A percentile compares a stretch with the other conserved stretches of the same genome.
phyloP scores from a whole-genome alignment of 163 green algal genomes.

The Scenedesmus sp. region DNA sequence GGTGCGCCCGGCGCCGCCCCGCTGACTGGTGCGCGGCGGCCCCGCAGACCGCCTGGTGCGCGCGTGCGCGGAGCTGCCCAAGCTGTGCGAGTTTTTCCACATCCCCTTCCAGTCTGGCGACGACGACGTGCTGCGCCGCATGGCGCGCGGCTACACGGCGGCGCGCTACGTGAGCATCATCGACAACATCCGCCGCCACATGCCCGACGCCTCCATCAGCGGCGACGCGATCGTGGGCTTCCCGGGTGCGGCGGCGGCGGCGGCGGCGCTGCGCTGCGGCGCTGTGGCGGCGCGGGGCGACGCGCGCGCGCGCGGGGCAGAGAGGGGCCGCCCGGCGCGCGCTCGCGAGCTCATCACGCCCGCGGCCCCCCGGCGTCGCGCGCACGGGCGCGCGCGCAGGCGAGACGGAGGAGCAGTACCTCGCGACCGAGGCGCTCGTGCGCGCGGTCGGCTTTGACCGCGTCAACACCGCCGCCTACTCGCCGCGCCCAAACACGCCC shows the following conservation, averaged over 20 bases:
- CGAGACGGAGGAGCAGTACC: slow-evolving; percentile 97
- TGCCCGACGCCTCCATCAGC: slow-evolving; percentile 92
- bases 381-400: too few relatives aligned
- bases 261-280: too few relatives aligned
- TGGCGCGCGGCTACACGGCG: slow-evolving; percentile 88
- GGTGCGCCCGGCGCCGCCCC: neutral
- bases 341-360: too few relatives aligned
- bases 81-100: slow-evolving; percentile 98
- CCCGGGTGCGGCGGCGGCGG: slow-evolving; percentile 69
- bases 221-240: slow-evolving; percentile 96
- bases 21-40: neutral
- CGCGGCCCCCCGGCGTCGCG: too few relatives aligned
- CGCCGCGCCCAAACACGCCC: slow-evolving; percentile 91
- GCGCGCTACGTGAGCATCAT: slow-evolving; percentile 88
- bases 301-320: too few relatives aligned
- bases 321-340: neutral
- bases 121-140: slow-evolving; percentile 90
- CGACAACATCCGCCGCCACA: slow-evolving; percentile 92
- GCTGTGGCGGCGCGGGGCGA: too few relatives aligned
- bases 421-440: slow-evolving; percentile 83
- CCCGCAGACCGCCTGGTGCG: slow-evolving; percentile 69
- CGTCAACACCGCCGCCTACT: slow-evolving; percentile 98
- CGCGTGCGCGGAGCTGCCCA: slow-evolving; percentile 90
- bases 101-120: slow-evolving; percentile 92
- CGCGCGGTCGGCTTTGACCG: slow-evolving; percentile 93